Base-by-base conservation (phyloP, 805 yeast genomes). In the Wickerhamomyces sydowiorum region DNA sequence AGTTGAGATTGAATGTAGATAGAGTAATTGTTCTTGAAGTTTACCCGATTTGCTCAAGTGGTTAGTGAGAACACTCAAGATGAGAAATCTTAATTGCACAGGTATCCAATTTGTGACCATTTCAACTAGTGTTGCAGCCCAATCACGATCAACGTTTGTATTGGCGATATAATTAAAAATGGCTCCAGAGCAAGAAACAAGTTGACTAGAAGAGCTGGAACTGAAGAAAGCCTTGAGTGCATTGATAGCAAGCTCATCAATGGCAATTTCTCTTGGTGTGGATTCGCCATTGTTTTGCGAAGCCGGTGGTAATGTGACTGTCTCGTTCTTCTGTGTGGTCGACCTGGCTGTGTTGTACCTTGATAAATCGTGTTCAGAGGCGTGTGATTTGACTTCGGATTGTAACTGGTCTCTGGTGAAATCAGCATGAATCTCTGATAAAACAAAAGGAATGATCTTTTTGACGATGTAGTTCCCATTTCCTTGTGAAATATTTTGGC, bases 51-150 rank as follows among this genome's bases (percentile, higher is more conserved):
- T 45, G 37, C 55, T 51, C 20, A 70, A 45, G 23, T 62, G 62
- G 10, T 65, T 53, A 8, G 72, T 66, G 27, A 74, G 56, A 3
- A 82, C 66, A 13, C 76, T 59, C 34, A 86, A 66, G 3, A 84
- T 72, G 23, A 79, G 65, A 64, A 84, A 87, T 48, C 96, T 69
- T 49, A 79, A 70, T 56, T 80, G 96, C 30, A 80, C 93, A 0
- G 88, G 97, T 9, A 87, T 76, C 76, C 90, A 87, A 31, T 76
- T 74, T 7, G 89, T 79, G 44, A 86, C 73, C 47, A 78, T 66
- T 47, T 80, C 82, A 29, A 86, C 63, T 37, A 90, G 65, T 9
- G 69, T 60, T 23, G 73, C 66, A 3, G 76, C 67, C 90, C 90
- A 83, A 7, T 49, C 47, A 13, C 50, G 46, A 32, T 60, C 57